Evolutionary conservation across 169 alveolate species (phyloP).

Genomic region (Plasmodium relictum): DNA sequence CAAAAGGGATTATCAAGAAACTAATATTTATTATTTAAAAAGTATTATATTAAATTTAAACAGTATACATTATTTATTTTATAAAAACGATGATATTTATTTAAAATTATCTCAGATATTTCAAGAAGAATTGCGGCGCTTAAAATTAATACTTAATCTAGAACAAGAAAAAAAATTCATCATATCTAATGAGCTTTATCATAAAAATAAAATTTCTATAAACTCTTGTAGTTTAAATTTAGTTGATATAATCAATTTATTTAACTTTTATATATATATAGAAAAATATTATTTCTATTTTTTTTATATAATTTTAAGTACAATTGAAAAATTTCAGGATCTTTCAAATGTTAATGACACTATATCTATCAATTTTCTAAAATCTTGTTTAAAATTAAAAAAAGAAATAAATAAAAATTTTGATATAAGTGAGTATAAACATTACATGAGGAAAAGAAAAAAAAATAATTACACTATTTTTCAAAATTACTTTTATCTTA

Average conservation of each 20-base stretch:
- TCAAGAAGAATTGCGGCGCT: background rate
- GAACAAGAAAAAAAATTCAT: background rate
- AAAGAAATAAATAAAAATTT: constrained; percentile 8
- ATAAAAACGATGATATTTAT: background rate
- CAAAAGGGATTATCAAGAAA: too few species aligned
- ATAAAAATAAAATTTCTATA: background rate
- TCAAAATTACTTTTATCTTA: background rate
- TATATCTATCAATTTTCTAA: background rate
- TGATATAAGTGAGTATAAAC: background rate
- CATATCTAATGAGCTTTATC: background rate
- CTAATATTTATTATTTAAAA: too few species aligned
- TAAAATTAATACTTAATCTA: background rate
- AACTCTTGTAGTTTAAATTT: background rate
- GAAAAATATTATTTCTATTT: constrained; percentile 11
- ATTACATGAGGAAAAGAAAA: background rate
- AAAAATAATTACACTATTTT: background rate
- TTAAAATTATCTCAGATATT: background rate
- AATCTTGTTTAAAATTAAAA: constrained; percentile 26
- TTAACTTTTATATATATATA: constrained; percentile 14
- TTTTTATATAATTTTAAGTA: constrained; percentile 12
- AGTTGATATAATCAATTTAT: constrained; percentile 18
- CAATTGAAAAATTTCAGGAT: background rate
- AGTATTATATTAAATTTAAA: too few species aligned
- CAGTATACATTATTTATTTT: background rate
- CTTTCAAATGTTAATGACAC: constrained; percentile 1